Evolutionary conservation across 2,329 filamentous ascomycete species (phyloP).

Genomic region (Leptographium wingfieldii): DNA sequence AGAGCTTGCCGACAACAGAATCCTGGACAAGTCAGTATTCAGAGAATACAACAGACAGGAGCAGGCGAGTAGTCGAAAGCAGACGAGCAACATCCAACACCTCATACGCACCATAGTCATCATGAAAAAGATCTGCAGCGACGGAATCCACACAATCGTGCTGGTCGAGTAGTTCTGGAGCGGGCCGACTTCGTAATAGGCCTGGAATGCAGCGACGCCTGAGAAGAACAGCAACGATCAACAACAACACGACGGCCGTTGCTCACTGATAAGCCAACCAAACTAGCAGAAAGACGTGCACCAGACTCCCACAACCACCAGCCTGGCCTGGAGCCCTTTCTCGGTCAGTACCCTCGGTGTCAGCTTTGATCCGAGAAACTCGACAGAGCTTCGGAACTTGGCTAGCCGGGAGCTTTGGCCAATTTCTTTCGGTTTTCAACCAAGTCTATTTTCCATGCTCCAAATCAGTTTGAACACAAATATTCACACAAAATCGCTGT

Average conservation of each 20-base stretch:
- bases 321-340: conserved; percentile 22
- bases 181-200: conserved; percentile 40
- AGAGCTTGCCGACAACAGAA: conserved; percentile 46
- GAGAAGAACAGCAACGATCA: background rate
- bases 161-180: conserved; percentile 36
- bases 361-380: too few relatives aligned
- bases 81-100: background rate
- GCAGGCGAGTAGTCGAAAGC: too few relatives aligned
- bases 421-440: too few relatives aligned
- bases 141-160: conserved; percentile 50
- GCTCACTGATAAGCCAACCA: conserved; percentile 25
- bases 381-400: too few relatives aligned
- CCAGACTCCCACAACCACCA: conserved; percentile 26
- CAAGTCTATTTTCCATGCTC: too few relatives aligned
- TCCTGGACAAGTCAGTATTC: conserved; percentile 15
- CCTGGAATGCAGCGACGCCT: conserved; percentile 41
- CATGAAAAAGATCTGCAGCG: conserved; percentile 32
- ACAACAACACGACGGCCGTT: background rate
- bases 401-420: too few relatives aligned
- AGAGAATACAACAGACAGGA: background rate
- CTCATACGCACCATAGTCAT: conserved; percentile 25
- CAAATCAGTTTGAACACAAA: too few relatives aligned
- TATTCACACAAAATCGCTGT: too few relatives aligned
- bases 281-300: conserved; percentile 28
- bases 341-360: conserved; percentile 5